phyloP scores from a whole-genome alignment of 306 rosid species.

The Malus fusca region DNA sequence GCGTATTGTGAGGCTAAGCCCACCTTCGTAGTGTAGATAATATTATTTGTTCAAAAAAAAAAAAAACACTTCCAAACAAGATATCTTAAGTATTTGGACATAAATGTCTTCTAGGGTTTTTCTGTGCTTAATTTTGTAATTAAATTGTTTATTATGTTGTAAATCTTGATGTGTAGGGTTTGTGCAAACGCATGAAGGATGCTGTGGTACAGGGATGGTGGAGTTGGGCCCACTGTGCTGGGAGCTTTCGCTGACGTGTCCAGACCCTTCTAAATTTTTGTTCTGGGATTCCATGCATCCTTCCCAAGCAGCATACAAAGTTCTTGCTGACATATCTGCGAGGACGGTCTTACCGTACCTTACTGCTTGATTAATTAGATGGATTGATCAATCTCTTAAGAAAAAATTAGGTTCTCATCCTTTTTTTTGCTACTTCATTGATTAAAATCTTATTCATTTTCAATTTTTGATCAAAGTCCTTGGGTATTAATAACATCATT shows the following conservation, averaged over 20 bases:
- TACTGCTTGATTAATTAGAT: not conserved
- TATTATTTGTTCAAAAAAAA: no score
- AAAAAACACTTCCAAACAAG: no score
- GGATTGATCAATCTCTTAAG: not conserved
- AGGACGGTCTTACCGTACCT: not conserved
- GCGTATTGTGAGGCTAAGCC: no score
- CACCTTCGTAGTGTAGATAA: no score
- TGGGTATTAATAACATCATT: no score
- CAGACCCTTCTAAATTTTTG: constrained; percentile 28
- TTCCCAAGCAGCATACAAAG: constrained; percentile 18
- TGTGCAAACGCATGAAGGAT: constrained; percentile 21
- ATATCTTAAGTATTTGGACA: no score
- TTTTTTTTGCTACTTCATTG: no score
- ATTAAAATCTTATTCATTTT: no score
- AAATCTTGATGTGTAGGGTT: constrained; percentile 23
- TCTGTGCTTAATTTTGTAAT: not conserved
- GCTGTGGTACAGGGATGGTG: constrained; percentile 45
- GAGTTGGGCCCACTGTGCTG: constrained; percentile 36
- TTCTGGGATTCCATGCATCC: constrained; percentile 47
- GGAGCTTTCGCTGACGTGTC: constrained; percentile 17
- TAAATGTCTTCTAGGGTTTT: not conserved
- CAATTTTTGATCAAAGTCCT: no score
- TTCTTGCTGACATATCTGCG: not conserved
- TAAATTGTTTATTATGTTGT: not conserved
- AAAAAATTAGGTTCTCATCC: no score